Conservation (phyloP, 768 basidiomycete species). For the Trametes meyenii region DNA sequence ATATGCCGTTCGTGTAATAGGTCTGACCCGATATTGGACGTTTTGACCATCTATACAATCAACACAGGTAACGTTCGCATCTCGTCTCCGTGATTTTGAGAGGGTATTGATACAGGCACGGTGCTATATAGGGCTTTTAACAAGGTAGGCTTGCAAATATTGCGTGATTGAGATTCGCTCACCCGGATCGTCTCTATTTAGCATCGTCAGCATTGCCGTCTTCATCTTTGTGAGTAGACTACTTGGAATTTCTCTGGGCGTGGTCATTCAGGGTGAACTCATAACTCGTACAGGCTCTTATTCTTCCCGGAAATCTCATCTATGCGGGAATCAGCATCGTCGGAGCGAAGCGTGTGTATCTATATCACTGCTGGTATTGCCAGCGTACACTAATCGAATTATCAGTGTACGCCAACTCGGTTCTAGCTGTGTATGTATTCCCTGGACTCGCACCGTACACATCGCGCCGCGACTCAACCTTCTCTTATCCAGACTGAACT, state of each 20-base stretch:
- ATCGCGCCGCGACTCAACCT: background rate
- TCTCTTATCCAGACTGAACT: background rate
- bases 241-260: no score
- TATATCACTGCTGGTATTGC: background rate
- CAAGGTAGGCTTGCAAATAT: background rate
- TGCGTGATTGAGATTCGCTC: no score
- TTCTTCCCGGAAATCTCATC: constrained; percentile 1
- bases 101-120: background rate
- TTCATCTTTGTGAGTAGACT: constrained; percentile 3
- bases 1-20: background rate
- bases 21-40: background rate
- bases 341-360: background rate
- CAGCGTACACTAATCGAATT: background rate
- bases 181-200: background rate
- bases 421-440: background rate
- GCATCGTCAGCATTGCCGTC: background rate
- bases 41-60: constrained; percentile 1
- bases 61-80: background rate
- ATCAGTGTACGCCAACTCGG: constrained; percentile 5
- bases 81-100: background rate
- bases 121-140: background rate
- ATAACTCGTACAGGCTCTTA: background rate
- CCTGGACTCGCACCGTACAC: background rate
- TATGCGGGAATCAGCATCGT: constrained; percentile 7
- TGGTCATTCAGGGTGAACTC: no score